A percentile compares a stretch with the other conserved stretches of the same genome.
phyloP scores from a whole-genome alignment of 495 filamentous ascomycete species.

The Geopyxis carbonaria region DNA sequence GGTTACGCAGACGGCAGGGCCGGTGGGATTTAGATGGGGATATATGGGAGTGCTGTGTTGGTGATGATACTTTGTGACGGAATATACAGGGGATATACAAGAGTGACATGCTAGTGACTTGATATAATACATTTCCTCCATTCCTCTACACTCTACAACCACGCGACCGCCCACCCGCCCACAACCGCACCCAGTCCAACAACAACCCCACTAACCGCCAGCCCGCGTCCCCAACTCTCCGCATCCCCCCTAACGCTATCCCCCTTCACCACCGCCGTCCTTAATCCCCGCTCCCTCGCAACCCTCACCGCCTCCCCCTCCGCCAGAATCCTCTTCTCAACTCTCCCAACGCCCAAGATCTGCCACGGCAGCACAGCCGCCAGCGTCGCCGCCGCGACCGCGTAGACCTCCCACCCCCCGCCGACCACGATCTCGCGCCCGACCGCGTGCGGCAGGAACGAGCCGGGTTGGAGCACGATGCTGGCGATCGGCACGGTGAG shows the following conservation, averaged over 20 bases:
- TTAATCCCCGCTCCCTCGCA: slow-evolving; percentile 11
- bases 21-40: too few species aligned
- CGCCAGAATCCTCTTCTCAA: slow-evolving; percentile 11
- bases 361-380: slow-evolving; percentile 16
- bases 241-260: slow-evolving; percentile 9
- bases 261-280: slow-evolving; percentile 13
- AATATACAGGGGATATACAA: too few species aligned
- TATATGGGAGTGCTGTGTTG: too few species aligned
- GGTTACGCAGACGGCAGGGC: too few species aligned
- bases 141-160: slow-evolving; percentile 1
- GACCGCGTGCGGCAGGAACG: slow-evolving; percentile 18
- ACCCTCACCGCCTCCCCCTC: slow-evolving; percentile 11
- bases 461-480: slow-evolving; percentile 10
- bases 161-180: slow-evolving; percentile 2
- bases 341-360: slow-evolving; percentile 8
- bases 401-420: slow-evolving; percentile 19
- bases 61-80: too few species aligned
- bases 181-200: background rate
- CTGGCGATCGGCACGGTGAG: slow-evolving; percentile 7
- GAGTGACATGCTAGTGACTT: too few species aligned
- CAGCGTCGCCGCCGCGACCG: slow-evolving; percentile 13
- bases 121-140: too few species aligned
- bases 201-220: background rate
- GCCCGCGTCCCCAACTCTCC: slow-evolving; percentile 10
- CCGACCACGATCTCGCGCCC: slow-evolving; percentile 6